Evolutionary conservation across 2,329 filamentous ascomycete species (phyloP), one percentile per base, ranked within the genome.

Genomic region (Aureobasidium zeae): DNA sequence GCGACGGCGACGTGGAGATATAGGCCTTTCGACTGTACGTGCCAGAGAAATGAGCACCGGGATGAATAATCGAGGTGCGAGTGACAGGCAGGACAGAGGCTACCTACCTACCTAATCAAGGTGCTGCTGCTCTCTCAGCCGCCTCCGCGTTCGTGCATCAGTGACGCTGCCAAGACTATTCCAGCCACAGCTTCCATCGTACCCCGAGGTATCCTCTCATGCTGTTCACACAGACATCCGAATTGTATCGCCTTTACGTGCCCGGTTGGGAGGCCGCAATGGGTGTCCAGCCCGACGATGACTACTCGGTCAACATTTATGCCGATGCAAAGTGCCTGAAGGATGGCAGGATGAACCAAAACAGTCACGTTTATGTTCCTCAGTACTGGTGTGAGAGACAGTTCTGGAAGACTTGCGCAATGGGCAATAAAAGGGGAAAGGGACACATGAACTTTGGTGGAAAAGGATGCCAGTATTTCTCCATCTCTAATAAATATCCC

Each of bases 161-260:
- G 33, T 42, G 38, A 42, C 38, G 38, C 11, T 33, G 38, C 38
- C 38, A 42, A 42, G 38, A 8, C 21, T 29, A 42, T 10, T 22
- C 37, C 37, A 41, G 37, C 28, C 28, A 16, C 37, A 32, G 9
- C n/a, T 12, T 8, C 20, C 10, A 17, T 32, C 13, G n/a, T n/a
- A n/a, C n/a, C n/a, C n/a, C 19, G 7, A 19, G 5, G 10, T 24
- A 20, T 20, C 33, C 20, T n/a, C 6, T 31, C n/a, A 16, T 31
- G 13, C n/a, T 7, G 9, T 7, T 17, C 3, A 17, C 29, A 31
- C 24, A n/a, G 9, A n/a, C n/a, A n/a, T n/a, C n/a, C n/a, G n/a
- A n/a, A n/a, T n/a, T n/a, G n/a, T n/a, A n/a, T n/a, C n/a, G n/a
- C n/a, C n/a, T n/a, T n/a, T n/a, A n/a, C n/a, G n/a, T n/a, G n/a